These are phyloP conservation scores for Auriscalpium microsporum DNA, from an alignment of 768 basidiomycete genomes.

Conservation along the genomic window DNA sequence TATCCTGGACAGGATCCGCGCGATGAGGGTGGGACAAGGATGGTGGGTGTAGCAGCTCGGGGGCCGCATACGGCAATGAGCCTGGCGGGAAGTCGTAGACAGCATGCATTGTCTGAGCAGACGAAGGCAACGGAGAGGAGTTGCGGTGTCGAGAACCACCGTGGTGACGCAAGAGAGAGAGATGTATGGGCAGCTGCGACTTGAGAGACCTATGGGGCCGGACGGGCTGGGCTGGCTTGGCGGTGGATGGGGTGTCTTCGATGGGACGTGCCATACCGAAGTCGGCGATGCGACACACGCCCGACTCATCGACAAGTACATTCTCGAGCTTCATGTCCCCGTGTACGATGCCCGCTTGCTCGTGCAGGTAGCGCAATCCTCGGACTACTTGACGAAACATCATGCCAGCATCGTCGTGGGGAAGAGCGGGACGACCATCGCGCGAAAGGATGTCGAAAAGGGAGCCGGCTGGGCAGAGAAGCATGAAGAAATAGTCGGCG, in stretches of 20 bases:
- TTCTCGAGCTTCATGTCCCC: constrained; percentile 97
- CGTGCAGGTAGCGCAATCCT: constrained; percentile 77
- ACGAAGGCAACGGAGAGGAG: constrained; percentile 32
- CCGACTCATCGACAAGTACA: constrained; percentile 83
- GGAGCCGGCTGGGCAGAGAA: constrained; percentile 77
- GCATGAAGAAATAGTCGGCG: constrained; percentile 75
- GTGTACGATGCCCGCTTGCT: constrained; percentile 71
- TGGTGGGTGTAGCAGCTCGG: constrained; percentile 72
- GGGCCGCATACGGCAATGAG: constrained; percentile 85
- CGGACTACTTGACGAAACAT: constrained; percentile 83
- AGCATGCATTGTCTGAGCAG: constrained; percentile 20
- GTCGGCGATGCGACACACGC: constrained; percentile 78
- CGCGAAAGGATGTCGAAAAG: constrained; percentile 76
- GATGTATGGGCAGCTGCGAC: constrained; percentile 20
- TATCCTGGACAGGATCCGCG: constrained; percentile 74
- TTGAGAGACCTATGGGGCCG: constrained; percentile 18
- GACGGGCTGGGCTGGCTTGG: constrained; percentile 3
- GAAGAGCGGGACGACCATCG: constrained; percentile 57
- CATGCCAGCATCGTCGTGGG: constrained; percentile 72
- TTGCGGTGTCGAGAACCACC: constrained; percentile 41
- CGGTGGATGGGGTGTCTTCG: constrained; percentile 28
- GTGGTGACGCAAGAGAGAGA: constrained; percentile 31
- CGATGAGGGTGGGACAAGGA: constrained; percentile 26
- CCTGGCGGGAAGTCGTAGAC: constrained; percentile 58
- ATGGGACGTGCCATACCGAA: constrained; percentile 75